Conservation (phyloP, 1,284 basidiomycete genomes). For the Cutaneotrichosporon spelunceum region DNA sequence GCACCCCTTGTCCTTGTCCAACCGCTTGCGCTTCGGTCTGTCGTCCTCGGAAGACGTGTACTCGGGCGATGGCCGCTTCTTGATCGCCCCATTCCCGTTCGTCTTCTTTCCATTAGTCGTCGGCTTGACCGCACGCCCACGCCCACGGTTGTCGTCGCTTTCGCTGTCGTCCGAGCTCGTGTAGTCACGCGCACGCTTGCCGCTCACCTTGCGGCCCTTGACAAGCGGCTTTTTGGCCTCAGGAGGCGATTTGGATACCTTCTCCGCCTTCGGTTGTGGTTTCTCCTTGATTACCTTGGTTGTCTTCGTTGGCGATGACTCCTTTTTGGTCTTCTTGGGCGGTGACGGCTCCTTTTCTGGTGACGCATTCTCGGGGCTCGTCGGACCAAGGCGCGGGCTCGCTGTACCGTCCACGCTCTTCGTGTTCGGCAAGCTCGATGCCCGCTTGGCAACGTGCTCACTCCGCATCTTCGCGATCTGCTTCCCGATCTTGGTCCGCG, state of each 20-base stretch:
- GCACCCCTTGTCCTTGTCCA: neutral
- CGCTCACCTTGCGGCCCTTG: constrained; percentile 7
- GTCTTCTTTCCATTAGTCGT: constrained; percentile 16
- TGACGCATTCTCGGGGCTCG: neutral
- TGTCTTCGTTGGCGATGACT: neutral
- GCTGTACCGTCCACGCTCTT: constrained; percentile 20
- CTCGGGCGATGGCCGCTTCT: constrained; percentile 9
- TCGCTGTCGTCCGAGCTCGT: constrained; percentile 22
- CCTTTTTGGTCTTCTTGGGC: constrained; percentile 2
- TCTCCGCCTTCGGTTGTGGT: neutral
- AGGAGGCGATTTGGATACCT: constrained; percentile 5
- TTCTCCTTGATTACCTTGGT: constrained; percentile 6
- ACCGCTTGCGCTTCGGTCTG: neutral
- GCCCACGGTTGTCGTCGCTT: constrained; percentile 13
- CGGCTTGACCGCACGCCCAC: neutral
- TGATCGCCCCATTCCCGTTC: neutral
- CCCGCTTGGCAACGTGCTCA: constrained; percentile 25
- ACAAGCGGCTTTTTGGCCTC: neutral
- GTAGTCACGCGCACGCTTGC: constrained; percentile 18
- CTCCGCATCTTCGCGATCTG: constrained; percentile 34
- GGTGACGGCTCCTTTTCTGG: neutral
- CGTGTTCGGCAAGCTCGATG: constrained; percentile 27
- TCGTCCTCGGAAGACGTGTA: constrained; percentile 15
- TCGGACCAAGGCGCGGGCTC: constrained; percentile 16
- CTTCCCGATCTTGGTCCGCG: constrained; percentile 29